A percentile compares a stretch with the other conserved stretches of the same genome.
Evolutionary conservation across 2,329 filamentous ascomycete species (phyloP).

Genomic region (Colletotrichum sp.): DNA sequence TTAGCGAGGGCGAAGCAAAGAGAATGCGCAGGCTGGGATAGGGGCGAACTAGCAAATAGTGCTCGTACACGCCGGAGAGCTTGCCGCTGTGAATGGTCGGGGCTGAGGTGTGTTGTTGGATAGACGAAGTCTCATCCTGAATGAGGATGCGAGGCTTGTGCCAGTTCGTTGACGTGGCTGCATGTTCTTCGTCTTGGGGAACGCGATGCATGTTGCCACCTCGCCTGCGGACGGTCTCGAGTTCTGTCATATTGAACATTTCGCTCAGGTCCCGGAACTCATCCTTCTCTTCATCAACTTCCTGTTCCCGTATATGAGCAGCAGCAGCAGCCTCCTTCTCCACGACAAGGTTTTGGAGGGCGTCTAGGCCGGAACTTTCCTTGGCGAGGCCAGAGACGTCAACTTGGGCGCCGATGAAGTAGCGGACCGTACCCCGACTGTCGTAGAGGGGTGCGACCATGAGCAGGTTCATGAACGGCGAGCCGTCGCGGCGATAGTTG

Average conservation of each 20-base stretch:
- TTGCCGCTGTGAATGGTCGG: slow-evolving; percentile 28
- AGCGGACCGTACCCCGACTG: slow-evolving; percentile 68
- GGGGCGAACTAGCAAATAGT: slow-evolving; percentile 70
- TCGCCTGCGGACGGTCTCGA: slow-evolving; percentile 65
- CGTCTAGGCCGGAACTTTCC: slow-evolving; percentile 69
- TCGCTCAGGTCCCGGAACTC: slow-evolving; percentile 71
- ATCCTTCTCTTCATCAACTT: slow-evolving; percentile 38
- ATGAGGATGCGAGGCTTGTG: slow-evolving; percentile 45
- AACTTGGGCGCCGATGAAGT: slow-evolving; percentile 74
- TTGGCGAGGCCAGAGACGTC: slow-evolving; percentile 73
- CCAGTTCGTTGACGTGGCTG: slow-evolving; percentile 34
- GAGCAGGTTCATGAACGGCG: slow-evolving; percentile 77
- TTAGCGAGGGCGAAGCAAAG: slow-evolving; percentile 71
- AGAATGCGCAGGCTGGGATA: slow-evolving; percentile 70
- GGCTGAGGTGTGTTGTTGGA: slow-evolving; percentile 13
- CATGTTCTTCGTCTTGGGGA: slow-evolving; percentile 47
- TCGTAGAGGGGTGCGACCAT: slow-evolving; percentile 77
- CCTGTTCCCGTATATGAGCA: slow-evolving; percentile 28
- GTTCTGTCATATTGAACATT: slow-evolving; percentile 71
- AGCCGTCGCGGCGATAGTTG: slow-evolving; percentile 80
- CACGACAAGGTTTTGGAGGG: slow-evolving; percentile 54
- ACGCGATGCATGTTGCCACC: slow-evolving; percentile 68
- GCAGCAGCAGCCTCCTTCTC: slow-evolving; percentile 30
- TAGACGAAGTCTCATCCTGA: slow-evolving; percentile 34
- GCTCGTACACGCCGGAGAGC: slow-evolving; percentile 50